A percentile compares a stretch with the other conserved stretches of the same genome.
Conservation (phyloP, 768 basidiomycete genomes). For the Coprinopsis cinerea region DNA sequence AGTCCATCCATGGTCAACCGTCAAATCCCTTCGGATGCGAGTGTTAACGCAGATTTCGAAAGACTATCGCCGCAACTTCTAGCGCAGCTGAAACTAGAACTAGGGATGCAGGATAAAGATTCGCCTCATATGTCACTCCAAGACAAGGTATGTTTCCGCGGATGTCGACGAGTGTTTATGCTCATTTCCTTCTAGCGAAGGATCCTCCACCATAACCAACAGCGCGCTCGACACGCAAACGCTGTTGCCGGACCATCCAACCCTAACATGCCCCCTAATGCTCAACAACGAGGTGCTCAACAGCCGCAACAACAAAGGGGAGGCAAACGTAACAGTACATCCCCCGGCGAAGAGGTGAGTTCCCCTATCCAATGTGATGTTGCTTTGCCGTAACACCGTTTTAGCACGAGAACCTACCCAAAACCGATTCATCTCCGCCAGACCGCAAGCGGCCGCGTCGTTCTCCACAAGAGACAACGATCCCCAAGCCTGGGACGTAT, state of each 20-base stretch:
- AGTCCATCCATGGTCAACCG: conserved; percentile 55
- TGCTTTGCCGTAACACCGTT: no score
- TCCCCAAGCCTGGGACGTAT: conserved; percentile 2
- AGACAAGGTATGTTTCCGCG: conserved; percentile 53
- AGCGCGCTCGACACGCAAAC: conserved; percentile 19
- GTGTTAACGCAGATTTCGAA: conserved; percentile 8
- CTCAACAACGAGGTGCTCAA: conserved; percentile 23
- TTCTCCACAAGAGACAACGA: conserved; percentile 39
- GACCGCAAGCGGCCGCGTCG: conserved; percentile 48
- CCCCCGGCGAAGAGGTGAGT: conserved; percentile 55
- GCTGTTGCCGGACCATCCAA: conserved; percentile 39
- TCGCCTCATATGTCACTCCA: conserved; percentile 31
- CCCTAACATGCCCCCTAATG: conserved; percentile 21
- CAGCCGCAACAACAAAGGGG: conserved; percentile 26
- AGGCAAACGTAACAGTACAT: conserved; percentile 54
- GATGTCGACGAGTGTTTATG: conserved; percentile 6
- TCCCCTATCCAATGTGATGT: no score
- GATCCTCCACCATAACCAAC: conserved; percentile 21
- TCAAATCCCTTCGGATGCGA: conserved; percentile 19
- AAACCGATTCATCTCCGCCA: conserved; percentile 51
- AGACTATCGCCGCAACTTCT: conserved; percentile 34
- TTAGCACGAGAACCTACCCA: conserved; percentile 44
- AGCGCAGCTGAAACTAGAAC: conserved; percentile 32
- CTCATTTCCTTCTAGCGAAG: conserved; percentile 24
- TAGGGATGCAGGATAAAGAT: conserved; percentile 44